These are phyloP conservation scores for Xylaria hypoxylon DNA, from an alignment of 2,329 filamentous ascomycete species.

Conservation along the genomic window DNA sequence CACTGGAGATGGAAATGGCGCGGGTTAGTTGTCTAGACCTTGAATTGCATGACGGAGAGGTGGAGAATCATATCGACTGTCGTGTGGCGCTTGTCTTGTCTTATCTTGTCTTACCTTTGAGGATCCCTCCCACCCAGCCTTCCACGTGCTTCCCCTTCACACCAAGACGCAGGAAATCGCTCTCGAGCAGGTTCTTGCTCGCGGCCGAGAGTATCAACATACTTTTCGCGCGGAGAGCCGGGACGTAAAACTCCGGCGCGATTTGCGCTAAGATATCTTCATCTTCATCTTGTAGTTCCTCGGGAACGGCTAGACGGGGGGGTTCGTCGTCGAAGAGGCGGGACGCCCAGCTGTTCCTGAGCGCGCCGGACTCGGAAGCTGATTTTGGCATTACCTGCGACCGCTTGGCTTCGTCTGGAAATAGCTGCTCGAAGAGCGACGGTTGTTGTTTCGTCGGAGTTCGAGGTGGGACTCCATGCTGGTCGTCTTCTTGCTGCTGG, in stretches of 20 bases:
- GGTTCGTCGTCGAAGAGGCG: constrained; percentile 30
- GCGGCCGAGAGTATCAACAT: constrained; percentile 70
- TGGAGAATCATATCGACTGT: background rate
- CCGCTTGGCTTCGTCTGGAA: constrained; percentile 61
- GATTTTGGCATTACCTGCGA: constrained; percentile 30
- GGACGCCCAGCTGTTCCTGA: constrained; percentile 41
- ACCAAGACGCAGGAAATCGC: constrained; percentile 77
- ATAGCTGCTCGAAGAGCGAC: constrained; percentile 62
- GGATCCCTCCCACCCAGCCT: constrained; percentile 73
- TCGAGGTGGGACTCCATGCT: constrained; percentile 2
- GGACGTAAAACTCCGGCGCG: background rate
- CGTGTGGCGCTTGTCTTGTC: constrained; percentile 51
- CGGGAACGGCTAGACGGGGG: constrained; percentile 17
- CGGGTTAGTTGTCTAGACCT: too few species aligned
- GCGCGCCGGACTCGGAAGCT: constrained; percentile 2
- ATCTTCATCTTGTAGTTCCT: constrained; percentile 20
- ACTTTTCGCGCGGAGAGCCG: constrained; percentile 40
- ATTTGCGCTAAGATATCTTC: background rate
- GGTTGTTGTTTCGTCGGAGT: constrained; percentile 17
- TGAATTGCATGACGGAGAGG: background rate
- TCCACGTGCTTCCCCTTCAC: constrained; percentile 73
- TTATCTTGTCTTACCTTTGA: constrained; percentile 68
- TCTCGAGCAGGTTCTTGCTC: constrained; percentile 69
- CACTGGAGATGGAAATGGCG: constrained; percentile 52
- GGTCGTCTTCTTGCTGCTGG: constrained; percentile 3